These are phyloP conservation scores for Galeopsis tetrahit DNA, from an alignment of 257 asterid species.

Conservation along the genomic window DNA sequence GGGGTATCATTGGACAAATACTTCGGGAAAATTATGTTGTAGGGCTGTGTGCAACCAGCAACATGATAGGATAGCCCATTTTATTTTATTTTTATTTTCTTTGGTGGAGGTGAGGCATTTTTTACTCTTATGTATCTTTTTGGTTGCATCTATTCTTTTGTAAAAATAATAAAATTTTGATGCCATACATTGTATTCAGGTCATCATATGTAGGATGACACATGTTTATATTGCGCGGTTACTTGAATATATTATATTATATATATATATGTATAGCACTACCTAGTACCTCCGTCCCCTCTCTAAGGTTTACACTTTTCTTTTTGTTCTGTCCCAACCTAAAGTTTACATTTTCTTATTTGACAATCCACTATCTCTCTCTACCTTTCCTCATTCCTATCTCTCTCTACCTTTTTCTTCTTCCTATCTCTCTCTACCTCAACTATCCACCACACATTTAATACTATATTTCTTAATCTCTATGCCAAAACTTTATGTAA, in stretches of 20 bases:
- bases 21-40: not conserved
- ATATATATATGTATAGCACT: too few species aligned
- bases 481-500: too few species aligned
- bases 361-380: too few species aligned
- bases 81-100: not conserved
- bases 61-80: not conserved
- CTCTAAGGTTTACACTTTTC: too few species aligned
- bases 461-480: too few species aligned
- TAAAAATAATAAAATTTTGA: not conserved
- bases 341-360: too few species aligned
- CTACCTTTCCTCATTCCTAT: too few species aligned
- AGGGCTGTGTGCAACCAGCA: not conserved
- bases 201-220: not conserved
- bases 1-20: not conserved
- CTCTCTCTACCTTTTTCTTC: too few species aligned
- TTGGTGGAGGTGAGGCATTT: not conserved
- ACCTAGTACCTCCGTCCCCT: too few species aligned
- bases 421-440: too few species aligned
- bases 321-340: too few species aligned
- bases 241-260: not conserved
- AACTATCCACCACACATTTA: too few species aligned
- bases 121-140: not conserved
- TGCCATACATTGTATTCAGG: not conserved
- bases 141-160: not conserved
- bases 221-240: not conserved